A percentile compares a stretch with the other conserved stretches of the same genome.
Evolutionary conservation across 2,329 filamentous ascomycete species (phyloP).

Genomic region (Cadophora sp.): DNA sequence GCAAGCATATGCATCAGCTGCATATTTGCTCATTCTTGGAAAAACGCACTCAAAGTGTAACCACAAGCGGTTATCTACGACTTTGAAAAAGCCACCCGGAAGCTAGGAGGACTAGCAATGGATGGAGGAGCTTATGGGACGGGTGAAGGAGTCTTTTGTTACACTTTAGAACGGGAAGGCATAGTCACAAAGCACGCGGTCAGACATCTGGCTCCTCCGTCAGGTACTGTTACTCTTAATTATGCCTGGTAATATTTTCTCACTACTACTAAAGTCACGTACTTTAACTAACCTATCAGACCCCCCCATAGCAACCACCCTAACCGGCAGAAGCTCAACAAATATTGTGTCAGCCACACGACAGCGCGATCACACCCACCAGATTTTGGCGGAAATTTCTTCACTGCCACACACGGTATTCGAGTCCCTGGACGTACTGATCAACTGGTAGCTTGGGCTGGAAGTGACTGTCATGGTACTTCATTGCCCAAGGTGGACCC

Average conservation of each 20-base stretch:
- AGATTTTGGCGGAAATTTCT: not conserved
- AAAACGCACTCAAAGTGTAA: not conserved
- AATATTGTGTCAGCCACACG: not conserved
- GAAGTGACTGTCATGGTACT: not conserved
- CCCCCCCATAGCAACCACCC: not conserved
- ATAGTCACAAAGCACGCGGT: not conserved
- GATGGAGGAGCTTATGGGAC: not conserved
- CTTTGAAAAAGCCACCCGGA: not conserved
- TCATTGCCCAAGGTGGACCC: not conserved
- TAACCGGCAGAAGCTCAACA: not conserved
- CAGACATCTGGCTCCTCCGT: not conserved
- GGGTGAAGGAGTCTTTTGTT: not conserved
- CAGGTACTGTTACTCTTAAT: not conserved
- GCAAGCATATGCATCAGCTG: not conserved
- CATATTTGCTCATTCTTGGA: conserved; percentile 1
- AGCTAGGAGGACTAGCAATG: not conserved
- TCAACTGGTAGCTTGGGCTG: not conserved
- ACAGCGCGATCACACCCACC: not conserved
- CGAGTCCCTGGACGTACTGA: not conserved
- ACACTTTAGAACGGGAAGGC: not conserved
- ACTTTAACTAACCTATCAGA: not conserved
- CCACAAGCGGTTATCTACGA: not conserved
- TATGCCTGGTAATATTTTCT: not conserved
- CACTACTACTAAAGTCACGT: no score
- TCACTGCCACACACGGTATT: not conserved